Base-by-base conservation (phyloP, 108 stramenopile genomes). In the Chaetoceros muelleri region DNA sequence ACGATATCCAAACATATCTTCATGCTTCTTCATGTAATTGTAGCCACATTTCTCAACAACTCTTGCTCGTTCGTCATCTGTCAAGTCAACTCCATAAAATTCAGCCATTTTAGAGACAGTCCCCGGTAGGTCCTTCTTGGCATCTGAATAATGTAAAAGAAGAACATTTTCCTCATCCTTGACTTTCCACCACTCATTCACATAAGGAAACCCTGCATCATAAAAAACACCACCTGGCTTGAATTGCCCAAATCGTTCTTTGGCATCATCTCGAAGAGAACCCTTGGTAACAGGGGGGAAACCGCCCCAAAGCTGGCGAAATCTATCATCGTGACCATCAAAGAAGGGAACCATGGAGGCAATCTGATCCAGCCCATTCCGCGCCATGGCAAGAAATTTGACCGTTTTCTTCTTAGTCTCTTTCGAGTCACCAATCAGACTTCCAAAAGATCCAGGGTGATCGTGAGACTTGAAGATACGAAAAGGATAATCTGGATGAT, bases 401-500 rank as follows among this genome's bases (percentile, higher is more conserved):
- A 75, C 55, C n/a, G n/a, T n/a, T n/a, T n/a, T n/a, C 47, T 71
- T 61, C 61, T 67, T 67, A 24, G 57, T 58, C 3, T 55, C 47
- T 23, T 44, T 58, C 64, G 60, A 66, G 24, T 59, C 48, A 24
- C 65, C 62, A 3, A 66, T 61, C 63, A 73, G 54, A 46, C 53
- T 63, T 28, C 61, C 48, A 20, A 40, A 20, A n/a, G 20, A 19
- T 46, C 17, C 40, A 20, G 74, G 70, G 20, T 48, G 47, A 46
- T 58, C 66, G 46, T 75, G 74, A 20, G 55, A 58, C 50, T 75
- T 75, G 61, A 75, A 75, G 28, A 75, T 57, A n/a, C 74, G 70
- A 46, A 70, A 75, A 0, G 74, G 74, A 56, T 71, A 75, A 5
- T 20, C 20, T 10, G 64, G 62, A 45, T 71, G 53, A 54, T 75